These are phyloP conservation scores for Kwoniella sp. DNA, from an alignment of 768 basidiomycete genomes.

Conservation along the genomic window DNA sequence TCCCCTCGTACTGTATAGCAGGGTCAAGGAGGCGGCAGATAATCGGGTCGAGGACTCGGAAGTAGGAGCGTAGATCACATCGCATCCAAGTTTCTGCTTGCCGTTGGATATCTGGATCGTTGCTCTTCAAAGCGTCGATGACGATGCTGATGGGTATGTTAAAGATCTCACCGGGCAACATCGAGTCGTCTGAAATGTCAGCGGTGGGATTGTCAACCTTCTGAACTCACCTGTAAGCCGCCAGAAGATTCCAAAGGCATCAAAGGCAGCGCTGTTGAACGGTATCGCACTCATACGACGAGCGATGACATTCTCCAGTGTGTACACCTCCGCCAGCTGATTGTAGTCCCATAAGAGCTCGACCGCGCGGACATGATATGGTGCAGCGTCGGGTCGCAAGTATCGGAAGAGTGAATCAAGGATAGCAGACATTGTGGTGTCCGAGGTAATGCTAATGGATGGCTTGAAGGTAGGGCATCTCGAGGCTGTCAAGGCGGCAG, in stretches of 20 bases:
- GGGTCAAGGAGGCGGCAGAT: slow-evolving; percentile 55
- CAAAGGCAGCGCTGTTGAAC: slow-evolving; percentile 63
- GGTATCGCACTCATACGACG: slow-evolving; percentile 67
- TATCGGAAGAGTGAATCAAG: slow-evolving; percentile 65
- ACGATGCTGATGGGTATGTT: slow-evolving; percentile 85
- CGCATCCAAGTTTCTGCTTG: slow-evolving; percentile 97
- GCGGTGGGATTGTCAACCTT: slow-evolving; percentile 8
- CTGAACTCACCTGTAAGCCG: slow-evolving; percentile 69
- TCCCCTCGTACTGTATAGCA: slow-evolving; percentile 30
- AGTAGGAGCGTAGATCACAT: slow-evolving; percentile 84
- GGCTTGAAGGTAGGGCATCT: slow-evolving; percentile 59
- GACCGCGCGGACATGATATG: slow-evolving; percentile 80
- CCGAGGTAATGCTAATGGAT: slow-evolving; percentile 62
- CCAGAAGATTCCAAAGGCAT: slow-evolving; percentile 93
- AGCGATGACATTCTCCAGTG: slow-evolving; percentile 59
- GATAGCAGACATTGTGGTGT: slow-evolving; percentile 54
- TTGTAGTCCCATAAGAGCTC: slow-evolving; percentile 71
- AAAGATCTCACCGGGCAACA: slow-evolving; percentile 78
- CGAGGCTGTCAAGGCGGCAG: slow-evolving; percentile 58
- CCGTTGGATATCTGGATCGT: slow-evolving; percentile 72
- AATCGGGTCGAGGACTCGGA: slow-evolving; percentile 87
- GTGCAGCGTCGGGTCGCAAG: slow-evolving; percentile 66
- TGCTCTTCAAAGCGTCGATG: slow-evolving; percentile 75
- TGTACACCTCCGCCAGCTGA: slow-evolving; percentile 37
- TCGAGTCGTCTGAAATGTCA: slow-evolving; percentile 67